A percentile compares a stretch with the other conserved stretches of the same genome.
These are phyloP conservation scores for Bodo saltans DNA, from an alignment of 78 protist species.

Conservation along the genomic window DNA sequence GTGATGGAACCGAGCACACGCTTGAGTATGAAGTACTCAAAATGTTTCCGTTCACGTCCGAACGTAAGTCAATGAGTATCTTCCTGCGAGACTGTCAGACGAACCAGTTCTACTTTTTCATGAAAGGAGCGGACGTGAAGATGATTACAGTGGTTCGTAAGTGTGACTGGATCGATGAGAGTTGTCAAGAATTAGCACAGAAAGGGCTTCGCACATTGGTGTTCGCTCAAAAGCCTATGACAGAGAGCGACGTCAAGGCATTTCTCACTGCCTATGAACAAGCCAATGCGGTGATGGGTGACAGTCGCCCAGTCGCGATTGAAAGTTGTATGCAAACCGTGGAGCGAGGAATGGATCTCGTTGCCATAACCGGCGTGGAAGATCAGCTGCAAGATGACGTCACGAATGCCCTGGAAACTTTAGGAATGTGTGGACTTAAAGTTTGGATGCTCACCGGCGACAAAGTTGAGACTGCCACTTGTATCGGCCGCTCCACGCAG, in stretches of 20 bases:
- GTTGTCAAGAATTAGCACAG: slow-evolving; percentile 86
- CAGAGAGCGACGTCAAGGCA: slow-evolving; percentile 55
- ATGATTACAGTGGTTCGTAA: slow-evolving; percentile 62
- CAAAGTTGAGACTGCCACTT: slow-evolving; percentile 85
- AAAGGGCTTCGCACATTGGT: slow-evolving; percentile 95
- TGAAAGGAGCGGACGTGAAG: slow-evolving; percentile 88
- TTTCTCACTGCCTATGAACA: slow-evolving; percentile 31
- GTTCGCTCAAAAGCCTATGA: slow-evolving; percentile 58
- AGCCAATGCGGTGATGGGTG: slow-evolving; percentile 5
- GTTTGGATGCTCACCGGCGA: slow-evolving; percentile 97
- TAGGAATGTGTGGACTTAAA: slow-evolving; percentile 78
- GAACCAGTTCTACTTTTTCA: slow-evolving; percentile 57
- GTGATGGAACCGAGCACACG: no score
- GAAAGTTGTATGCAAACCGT: slow-evolving; percentile 47
- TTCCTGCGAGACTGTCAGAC: slow-evolving; percentile 61
- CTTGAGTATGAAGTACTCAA: slow-evolving; percentile 68
- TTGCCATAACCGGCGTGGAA: slow-evolving; percentile 87
- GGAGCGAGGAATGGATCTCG: slow-evolving; percentile 62
- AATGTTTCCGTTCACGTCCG: slow-evolving; percentile 92
- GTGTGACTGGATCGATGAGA: slow-evolving; percentile 89
- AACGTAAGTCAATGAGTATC: slow-evolving; percentile 93
- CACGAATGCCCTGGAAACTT: slow-evolving; percentile 67
- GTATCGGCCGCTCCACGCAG: slow-evolving; percentile 78
- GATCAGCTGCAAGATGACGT: slow-evolving; percentile 64
- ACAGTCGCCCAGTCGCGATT: background rate